Conservation (phyloP, 352 stramenopile species). For the Globisporangium nunn region DNA sequence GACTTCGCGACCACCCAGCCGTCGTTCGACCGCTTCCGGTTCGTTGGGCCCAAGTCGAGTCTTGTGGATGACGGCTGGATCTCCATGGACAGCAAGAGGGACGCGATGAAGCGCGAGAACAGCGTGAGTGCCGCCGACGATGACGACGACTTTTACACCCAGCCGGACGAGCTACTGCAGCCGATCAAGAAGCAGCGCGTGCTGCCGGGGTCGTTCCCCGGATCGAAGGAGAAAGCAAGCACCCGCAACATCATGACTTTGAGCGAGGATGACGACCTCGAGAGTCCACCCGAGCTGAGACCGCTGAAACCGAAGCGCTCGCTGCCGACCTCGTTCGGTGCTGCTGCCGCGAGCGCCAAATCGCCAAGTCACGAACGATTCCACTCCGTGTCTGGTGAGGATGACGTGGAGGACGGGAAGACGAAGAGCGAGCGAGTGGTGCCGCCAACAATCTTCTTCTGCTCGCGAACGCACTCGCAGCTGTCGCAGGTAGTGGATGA, state of each 20-base stretch:
- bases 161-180: neutral
- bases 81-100: slow-evolving; percentile 40
- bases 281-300: slow-evolving; percentile 3
- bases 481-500: slow-evolving; percentile 75
- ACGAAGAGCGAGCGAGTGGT: slow-evolving; percentile 16
- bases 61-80: slow-evolving; percentile 26
- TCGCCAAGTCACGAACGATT: slow-evolving; percentile 12
- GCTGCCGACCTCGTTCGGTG: slow-evolving; percentile 21
- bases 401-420: neutral
- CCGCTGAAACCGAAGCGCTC: slow-evolving; percentile 15
- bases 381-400: slow-evolving; percentile 9
- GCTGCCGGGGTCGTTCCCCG: neutral
- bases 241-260: neutral
- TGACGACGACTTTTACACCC: slow-evolving; percentile 8
- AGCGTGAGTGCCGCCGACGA: neutral
- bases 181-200: slow-evolving; percentile 1
- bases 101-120: neutral
- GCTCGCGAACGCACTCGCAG: slow-evolving; percentile 85
- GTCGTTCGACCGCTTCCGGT: slow-evolving; percentile 34
- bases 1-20: slow-evolving; percentile 35
- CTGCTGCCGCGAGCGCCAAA: neutral
- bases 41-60: slow-evolving; percentile 1
- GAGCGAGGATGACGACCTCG: slow-evolving; percentile 2
- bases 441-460: slow-evolving; percentile 79
- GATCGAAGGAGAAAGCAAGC: neutral